Evolutionary conservation across 495 filamentous ascomycete species (phyloP), one percentile per base, ranked within the genome.

Genomic region (Neurospora discreta): DNA sequence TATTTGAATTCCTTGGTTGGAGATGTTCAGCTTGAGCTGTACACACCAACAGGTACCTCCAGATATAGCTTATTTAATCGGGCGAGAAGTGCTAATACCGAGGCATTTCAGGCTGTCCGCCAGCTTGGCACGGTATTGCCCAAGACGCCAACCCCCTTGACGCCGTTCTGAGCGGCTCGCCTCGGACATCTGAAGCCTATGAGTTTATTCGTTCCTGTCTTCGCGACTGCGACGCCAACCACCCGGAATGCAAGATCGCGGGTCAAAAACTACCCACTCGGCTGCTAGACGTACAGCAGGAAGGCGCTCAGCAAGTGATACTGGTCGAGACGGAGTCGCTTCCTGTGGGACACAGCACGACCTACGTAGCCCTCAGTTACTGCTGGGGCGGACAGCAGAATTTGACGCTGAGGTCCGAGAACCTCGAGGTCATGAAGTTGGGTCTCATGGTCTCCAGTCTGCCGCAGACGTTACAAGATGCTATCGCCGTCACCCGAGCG

Each of bases 181-280:
- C 70, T 39, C 36, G 3, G 15, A 41, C 52, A 10, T 3, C 20
- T 2, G 23, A 65, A 13, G 15, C 52, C 3, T 67, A 26, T 18
- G 46, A 68, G n/a, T 71, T 68, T 39, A 71, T 71, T 44, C 70
- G 13, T 18, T 68, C 70, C 33, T 43, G 52, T 39, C 70, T 71
- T 26, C n/a, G 26, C 0, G 20, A 71, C 20, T 71, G 70, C 20
- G 52, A 68, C 10, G 26, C 10, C 36, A 67, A 42, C 15, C 70
- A 71, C 7, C n/a, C 36, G 7, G 52, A 39, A 18, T 71, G 70
- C 70, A 26, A 65, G n/a, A n/a, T 43, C 13, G 33, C 46, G 41
- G n/a, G 36, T 15, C 70, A 52, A 13, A 38, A 43, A 3, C 15
- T 39, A 13, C 70, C 70, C 6, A 71, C 70, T 1, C 70, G 70